Base-by-base conservation (phyloP, 2,329 filamentous ascomycete species). In the Talaromyces sp. region DNA sequence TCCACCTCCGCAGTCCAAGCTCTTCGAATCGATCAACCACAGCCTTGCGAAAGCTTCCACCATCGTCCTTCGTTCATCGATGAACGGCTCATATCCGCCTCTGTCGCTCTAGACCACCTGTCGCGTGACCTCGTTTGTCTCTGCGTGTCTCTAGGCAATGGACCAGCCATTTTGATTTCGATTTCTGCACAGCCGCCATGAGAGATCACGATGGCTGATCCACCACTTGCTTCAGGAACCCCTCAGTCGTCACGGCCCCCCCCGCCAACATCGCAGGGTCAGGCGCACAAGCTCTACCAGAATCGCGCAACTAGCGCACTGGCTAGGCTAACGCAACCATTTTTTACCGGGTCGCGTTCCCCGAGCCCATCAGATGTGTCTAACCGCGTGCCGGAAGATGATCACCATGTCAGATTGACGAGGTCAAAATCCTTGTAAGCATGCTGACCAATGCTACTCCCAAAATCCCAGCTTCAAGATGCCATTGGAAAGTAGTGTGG, bases 311-410 rank as follows among this genome's bases (percentile, higher is more conserved):
- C 79, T 67, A 81, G 75, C 71, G 79, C 80, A 64, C 70, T 82
- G 60, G 82, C 83, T 69, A 80, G 83, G 69, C 81, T 86, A 68
- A 82, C 82, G 58, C 83, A 85, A 72, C 82, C 83, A 22, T 83
- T 85, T 72, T 80, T 82, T 64, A 83, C 83, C 64, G 82, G 79
- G 69, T 84, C 83, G 67, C 78, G 83, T 56, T 83, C 83, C 39
- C 79, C 84, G 50, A 85, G 82, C 72, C 81, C 82, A 65, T 81
- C 83, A 70, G 77, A 78, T 60, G 45, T 58, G 3, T 48, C 43
- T 22, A 52, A 48, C 27, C 54, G 63, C 37, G 19, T 61, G 35
- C n/a, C 62, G 41, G 59, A 62, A 45, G 56, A 67, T 48, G 60
- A 62, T 41, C 56, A 48, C 41, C 75, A 71, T 64, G 71, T 72